Conservation (phyloP, 1,139 yeast species). For the Tardiomyces digboiensis region DNA sequence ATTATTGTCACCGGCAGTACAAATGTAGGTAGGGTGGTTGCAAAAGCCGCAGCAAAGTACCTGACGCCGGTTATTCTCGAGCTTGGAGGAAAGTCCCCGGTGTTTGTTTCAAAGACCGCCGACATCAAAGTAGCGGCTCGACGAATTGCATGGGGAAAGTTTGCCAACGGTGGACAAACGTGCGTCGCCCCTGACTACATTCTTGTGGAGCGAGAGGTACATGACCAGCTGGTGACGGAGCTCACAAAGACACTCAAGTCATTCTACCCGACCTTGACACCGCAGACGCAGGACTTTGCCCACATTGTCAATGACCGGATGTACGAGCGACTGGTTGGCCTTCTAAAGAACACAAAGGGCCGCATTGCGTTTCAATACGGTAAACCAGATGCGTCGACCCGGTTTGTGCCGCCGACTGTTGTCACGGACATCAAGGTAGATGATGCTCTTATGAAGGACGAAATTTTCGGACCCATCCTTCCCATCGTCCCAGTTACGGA, state of each 20-base stretch:
- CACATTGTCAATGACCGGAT: conserved; percentile 58
- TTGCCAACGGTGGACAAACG: conserved; percentile 76
- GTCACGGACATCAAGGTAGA: conserved; percentile 50
- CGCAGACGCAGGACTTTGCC: conserved; percentile 36
- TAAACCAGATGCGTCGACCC: conserved; percentile 30
- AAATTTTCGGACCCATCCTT: conserved; percentile 78
- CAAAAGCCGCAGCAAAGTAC: conserved; percentile 73
- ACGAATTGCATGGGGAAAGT: conserved; percentile 71
- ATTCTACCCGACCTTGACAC: conserved; percentile 33
- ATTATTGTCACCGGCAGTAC: conserved; percentile 83
- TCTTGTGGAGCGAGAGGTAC: conserved; percentile 49
- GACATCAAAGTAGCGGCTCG: conserved; percentile 43
- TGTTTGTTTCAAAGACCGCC: conserved; percentile 47
- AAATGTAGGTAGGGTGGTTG: conserved; percentile 66
- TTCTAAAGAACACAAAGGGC: conserved; percentile 50
- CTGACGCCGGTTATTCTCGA: conserved; percentile 78
- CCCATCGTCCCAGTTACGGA: conserved; percentile 55
- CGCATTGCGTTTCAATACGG: conserved; percentile 37
- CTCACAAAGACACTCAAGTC: conserved; percentile 36
- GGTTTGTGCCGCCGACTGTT: conserved; percentile 65
- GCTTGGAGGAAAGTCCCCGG: conserved; percentile 90
- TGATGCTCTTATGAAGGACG: conserved; percentile 68
- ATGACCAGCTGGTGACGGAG: conserved; percentile 42
- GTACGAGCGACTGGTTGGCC: conserved; percentile 39
- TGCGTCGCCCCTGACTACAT: conserved; percentile 87